Evolutionary conservation across 176 grass and related monocot species (phyloP).

Genomic region (Canna indica): DNA sequence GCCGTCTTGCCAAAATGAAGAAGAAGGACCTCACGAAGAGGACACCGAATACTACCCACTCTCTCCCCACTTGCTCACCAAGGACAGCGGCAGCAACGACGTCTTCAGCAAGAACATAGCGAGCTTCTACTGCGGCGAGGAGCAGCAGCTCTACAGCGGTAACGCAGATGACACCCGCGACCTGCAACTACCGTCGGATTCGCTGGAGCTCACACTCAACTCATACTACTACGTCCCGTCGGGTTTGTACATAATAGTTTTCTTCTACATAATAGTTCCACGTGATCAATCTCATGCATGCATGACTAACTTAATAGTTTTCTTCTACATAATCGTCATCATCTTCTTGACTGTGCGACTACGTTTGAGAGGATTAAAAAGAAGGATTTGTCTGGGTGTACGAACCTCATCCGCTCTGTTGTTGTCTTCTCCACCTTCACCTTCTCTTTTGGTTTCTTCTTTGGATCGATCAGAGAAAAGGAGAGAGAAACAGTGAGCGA

Average conservation of each 20-base stretch:
- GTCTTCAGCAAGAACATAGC: not conserved
- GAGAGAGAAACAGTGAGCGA: too few relatives aligned
- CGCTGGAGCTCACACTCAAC: conserved; percentile 59
- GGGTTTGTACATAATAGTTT: too few relatives aligned
- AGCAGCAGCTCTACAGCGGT: conserved; percentile 18
- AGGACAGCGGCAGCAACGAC: not conserved
- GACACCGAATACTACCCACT: not conserved
- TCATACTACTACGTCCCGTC: conserved; percentile 33
- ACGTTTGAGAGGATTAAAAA: too few relatives aligned
- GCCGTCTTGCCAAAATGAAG: not conserved
- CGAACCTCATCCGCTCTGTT: too few relatives aligned
- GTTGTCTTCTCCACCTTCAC: too few relatives aligned
- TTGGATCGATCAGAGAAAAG: too few relatives aligned
- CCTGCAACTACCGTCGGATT: conserved; percentile 11
- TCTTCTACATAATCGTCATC: not conserved
- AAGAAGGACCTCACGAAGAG: not conserved
- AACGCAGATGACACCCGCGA: conserved; percentile 15
- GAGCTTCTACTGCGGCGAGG: not conserved
- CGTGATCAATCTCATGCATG: conserved; percentile 16
- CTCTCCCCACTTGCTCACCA: not conserved
- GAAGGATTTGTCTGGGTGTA: too few relatives aligned
- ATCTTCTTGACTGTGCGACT: too few relatives aligned
- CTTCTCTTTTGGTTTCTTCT: too few relatives aligned
- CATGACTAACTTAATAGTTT: not conserved
- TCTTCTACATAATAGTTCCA: too few relatives aligned